These are phyloP conservation scores for Botryosphaeria dothidea DNA, from an alignment of 2,329 filamentous ascomycete genomes.

Conservation along the genomic window DNA sequence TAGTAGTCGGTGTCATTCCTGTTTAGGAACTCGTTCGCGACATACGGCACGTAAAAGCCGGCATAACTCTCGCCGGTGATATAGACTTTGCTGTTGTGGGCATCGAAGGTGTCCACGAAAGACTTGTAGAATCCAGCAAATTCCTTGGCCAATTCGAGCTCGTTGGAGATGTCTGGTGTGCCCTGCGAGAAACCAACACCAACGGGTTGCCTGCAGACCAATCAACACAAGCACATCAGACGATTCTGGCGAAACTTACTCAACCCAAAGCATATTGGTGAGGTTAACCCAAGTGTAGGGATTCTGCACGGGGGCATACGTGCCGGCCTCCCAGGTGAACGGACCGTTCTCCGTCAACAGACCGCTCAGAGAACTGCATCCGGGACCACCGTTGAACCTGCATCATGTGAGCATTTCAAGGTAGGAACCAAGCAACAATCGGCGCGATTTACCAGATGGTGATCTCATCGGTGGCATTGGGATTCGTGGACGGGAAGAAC, in stretches of 20 bases:
- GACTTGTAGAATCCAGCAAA: conserved; percentile 56
- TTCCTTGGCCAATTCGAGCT: conserved; percentile 48
- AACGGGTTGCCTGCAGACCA: conserved; percentile 42
- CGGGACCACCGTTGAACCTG: conserved; percentile 42
- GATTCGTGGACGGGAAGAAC: conserved; percentile 63
- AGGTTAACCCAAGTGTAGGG: conserved; percentile 66
- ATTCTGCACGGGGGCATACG: conserved; percentile 64
- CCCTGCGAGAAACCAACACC: conserved; percentile 47
- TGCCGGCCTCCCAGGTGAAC: conserved; percentile 60
- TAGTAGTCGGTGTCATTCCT: conserved; percentile 55
- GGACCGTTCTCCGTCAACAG: conserved; percentile 78
- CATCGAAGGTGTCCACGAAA: conserved; percentile 56
- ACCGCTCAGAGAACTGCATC: conserved; percentile 61
- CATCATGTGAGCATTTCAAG: conserved; percentile 11
- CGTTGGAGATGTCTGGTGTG: conserved; percentile 47
- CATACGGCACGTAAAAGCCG: conserved; percentile 29
- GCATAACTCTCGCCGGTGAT: conserved; percentile 58
- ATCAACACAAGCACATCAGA: conserved; percentile 21
- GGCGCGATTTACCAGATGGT: conserved; percentile 50
- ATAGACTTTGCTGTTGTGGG: conserved; percentile 56
- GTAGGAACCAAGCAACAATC: neutral
- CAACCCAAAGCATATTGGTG: conserved; percentile 47
- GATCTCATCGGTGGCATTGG: conserved; percentile 57
- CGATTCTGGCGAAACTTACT: conserved; percentile 20
- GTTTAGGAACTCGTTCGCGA: conserved; percentile 41